phyloP scores from a whole-genome alignment of 768 basidiomycete species.

The Mycena haematopus region DNA sequence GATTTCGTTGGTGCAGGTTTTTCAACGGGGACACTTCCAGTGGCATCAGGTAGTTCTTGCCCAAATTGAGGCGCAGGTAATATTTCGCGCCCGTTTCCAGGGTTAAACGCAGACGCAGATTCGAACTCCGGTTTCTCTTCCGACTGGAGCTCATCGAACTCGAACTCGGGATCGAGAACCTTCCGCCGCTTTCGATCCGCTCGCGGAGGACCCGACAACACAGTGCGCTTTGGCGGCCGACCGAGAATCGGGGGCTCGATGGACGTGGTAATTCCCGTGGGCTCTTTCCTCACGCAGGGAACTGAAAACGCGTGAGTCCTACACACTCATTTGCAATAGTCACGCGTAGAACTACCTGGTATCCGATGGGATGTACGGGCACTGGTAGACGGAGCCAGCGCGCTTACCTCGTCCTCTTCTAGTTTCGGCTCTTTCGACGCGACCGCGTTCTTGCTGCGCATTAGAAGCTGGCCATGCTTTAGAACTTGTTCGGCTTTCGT shows the following conservation, averaged over 20 bases:
- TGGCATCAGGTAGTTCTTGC: background rate
- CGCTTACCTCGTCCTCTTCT: background rate
- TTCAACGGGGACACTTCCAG: background rate
- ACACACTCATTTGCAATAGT: background rate
- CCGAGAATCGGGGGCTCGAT: background rate
- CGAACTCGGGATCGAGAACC: background rate
- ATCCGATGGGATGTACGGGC: slow-evolving; percentile 16
- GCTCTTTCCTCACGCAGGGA: slow-evolving; percentile 18
- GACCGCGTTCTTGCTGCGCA: background rate
- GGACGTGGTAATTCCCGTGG: background rate
- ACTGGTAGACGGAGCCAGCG: background rate
- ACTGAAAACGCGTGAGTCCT: slow-evolving; percentile 4
- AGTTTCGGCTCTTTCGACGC: background rate
- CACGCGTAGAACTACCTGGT: slow-evolving; percentile 7
- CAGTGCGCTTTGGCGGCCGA: slow-evolving; percentile 1
- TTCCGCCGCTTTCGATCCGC: slow-evolving; percentile 21
- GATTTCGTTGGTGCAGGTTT: background rate
- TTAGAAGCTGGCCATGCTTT: background rate
- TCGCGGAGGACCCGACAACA: background rate
- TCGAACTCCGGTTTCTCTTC: background rate
- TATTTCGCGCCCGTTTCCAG: slow-evolving; percentile 4
- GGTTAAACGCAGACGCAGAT: background rate
- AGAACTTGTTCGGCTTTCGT: slow-evolving; percentile 8
- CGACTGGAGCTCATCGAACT: background rate
- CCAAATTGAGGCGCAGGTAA: background rate